Evolutionary conservation across 1,284 basidiomycete species (phyloP).

Genomic region (Trichosporon sp.): DNA sequence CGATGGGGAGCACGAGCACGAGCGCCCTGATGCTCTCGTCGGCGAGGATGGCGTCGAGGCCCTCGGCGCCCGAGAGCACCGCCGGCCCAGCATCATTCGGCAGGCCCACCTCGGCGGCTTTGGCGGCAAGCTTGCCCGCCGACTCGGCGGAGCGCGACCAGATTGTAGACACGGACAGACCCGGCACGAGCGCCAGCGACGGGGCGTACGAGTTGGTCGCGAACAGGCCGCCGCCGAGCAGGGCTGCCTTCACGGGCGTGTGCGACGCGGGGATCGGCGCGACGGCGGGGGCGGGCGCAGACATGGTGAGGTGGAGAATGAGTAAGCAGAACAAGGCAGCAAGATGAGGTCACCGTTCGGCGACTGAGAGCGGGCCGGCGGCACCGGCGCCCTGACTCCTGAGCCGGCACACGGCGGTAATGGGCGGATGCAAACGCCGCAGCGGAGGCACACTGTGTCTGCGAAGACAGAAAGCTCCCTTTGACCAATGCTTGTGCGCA

Average conservation of each 20-base stretch:
- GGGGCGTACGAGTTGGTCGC: conserved; percentile 61
- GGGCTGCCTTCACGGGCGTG: conserved; percentile 25
- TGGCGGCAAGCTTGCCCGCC: conserved; percentile 54
- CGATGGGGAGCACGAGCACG: conserved; percentile 72
- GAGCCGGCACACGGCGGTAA: too few relatives aligned
- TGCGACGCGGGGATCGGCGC: not conserved
- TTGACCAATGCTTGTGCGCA: too few relatives aligned
- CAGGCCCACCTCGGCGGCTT: conserved; percentile 30
- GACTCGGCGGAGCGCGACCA: conserved; percentile 72
- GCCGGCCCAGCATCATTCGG: conserved; percentile 28
- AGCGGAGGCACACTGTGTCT: too few relatives aligned
- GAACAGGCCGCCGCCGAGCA: conserved; percentile 45
- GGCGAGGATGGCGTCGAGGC: conserved; percentile 61
- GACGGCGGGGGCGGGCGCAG: not conserved
- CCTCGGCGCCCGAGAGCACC: conserved; percentile 57
- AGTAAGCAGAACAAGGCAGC: not conserved
- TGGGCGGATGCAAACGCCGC: too few relatives aligned
- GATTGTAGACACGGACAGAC: conserved; percentile 59
- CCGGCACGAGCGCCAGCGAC: conserved; percentile 57
- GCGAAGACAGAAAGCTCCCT: too few relatives aligned
- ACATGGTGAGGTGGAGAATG: not conserved
- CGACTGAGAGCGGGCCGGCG: too few relatives aligned
- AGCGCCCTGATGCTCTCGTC: conserved; percentile 66
- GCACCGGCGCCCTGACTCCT: too few relatives aligned
- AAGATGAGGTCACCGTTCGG: not conserved